Conservation (phyloP, 2,329 filamentous ascomycete species). For the Fusarium compactum region DNA sequence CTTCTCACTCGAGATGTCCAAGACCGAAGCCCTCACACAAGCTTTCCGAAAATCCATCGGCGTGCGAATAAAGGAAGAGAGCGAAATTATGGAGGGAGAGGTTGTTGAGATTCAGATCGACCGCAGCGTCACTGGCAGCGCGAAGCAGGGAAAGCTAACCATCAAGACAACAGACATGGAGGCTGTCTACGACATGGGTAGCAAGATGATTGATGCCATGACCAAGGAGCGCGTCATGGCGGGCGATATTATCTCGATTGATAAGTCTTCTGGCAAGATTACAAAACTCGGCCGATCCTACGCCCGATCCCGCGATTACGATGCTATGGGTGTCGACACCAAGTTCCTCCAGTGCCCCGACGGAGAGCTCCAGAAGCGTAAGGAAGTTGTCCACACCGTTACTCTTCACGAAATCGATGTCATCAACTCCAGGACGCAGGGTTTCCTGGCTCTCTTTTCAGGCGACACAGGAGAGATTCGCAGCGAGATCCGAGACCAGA, state of each 20-base stretch:
- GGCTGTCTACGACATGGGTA: constrained; percentile 99
- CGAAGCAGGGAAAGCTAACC: constrained; percentile 98
- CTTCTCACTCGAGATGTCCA: constrained; percentile 99
- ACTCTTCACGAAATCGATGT: constrained; percentile 98
- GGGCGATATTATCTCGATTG: constrained; percentile 97
- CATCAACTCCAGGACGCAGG: constrained; percentile 99
- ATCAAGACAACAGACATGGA: constrained; percentile 99
- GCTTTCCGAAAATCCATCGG: constrained; percentile 99
- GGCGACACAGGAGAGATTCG: constrained; percentile 98
- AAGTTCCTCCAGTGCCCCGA: constrained; percentile 99
- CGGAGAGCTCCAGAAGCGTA: constrained; percentile 95
- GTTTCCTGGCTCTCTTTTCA: constrained; percentile 96
- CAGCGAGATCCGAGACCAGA: constrained; percentile 97
- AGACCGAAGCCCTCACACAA: constrained; percentile 97
- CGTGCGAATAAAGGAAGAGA: constrained; percentile 98
- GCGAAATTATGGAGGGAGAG: constrained; percentile 98
- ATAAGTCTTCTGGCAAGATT: constrained; percentile 98
- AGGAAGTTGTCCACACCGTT: constrained; percentile 97
- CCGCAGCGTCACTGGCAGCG: constrained; percentile 92
- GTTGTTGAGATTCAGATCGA: constrained; percentile 99
- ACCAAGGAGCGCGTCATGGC: constrained; percentile 99
- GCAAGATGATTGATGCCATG: constrained; percentile 99
- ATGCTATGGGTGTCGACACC: constrained; percentile 98
- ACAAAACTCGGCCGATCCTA: constrained; percentile 96
- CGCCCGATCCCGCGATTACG: constrained; percentile 95